Conservation (phyloP, 2,329 filamentous ascomycete genomes). For the Ramichloridium luteum region DNA sequence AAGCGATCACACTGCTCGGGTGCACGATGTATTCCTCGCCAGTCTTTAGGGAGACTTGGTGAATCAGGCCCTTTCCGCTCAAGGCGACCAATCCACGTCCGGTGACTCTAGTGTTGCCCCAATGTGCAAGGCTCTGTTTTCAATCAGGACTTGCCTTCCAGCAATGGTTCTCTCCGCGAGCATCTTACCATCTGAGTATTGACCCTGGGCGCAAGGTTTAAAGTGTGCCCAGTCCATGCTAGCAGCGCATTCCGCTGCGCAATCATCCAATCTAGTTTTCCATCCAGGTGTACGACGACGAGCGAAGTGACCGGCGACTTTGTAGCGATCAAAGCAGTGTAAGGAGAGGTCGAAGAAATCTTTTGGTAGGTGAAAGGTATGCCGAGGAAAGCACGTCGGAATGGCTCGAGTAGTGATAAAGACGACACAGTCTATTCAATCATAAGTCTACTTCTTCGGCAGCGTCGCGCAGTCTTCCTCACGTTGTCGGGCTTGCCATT, state of each 20-base stretch:
- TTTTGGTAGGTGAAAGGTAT: constrained; percentile 92
- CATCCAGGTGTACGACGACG: constrained; percentile 77
- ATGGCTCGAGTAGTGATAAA: constrained; percentile 72
- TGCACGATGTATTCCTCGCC: constrained; percentile 88
- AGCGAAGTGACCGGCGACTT: constrained; percentile 81
- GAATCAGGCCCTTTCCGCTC: constrained; percentile 76
- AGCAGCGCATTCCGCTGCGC: constrained; percentile 75
- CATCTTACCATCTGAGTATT: constrained; percentile 54
- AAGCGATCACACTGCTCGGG: constrained; percentile 81
- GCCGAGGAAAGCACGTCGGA: constrained; percentile 65
- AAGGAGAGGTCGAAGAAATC: constrained; percentile 73
- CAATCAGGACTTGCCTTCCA: constrained; percentile 30
- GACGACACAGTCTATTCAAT: constrained; percentile 69
- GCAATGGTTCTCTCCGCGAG: constrained; percentile 10
- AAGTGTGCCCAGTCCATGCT: constrained; percentile 91
- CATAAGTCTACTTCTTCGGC: constrained; percentile 2
- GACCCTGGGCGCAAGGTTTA: constrained; percentile 62
- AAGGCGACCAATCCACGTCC: constrained; percentile 79
- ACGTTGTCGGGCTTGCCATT: constrained; percentile 88
- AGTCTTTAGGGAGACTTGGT: constrained; percentile 66
- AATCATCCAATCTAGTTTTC: constrained; percentile 89
- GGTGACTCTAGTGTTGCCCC: constrained; percentile 81
- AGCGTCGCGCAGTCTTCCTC: constrained; percentile 1
- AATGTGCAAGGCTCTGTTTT: constrained; percentile 61
- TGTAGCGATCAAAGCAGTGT: constrained; percentile 79